Conservation (phyloP, 2,329 filamentous ascomycete genomes). For the Trichoderma oligosporum region DNA sequence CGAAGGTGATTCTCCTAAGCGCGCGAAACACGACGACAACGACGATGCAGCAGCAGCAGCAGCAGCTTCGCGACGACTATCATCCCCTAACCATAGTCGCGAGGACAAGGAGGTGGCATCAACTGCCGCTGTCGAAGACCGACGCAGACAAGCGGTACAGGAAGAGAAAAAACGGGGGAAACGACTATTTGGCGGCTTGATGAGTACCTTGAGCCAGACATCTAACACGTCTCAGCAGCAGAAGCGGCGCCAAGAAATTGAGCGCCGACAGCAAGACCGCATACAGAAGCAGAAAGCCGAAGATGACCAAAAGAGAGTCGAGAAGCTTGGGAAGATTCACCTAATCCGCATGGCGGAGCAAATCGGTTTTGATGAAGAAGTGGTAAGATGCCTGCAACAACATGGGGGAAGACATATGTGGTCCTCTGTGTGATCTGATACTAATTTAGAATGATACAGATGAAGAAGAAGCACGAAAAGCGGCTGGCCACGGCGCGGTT, state of each 20-base stretch:
- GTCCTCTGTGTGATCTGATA: conserved; percentile 18
- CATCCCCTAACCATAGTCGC: not conserved
- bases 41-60: conserved; percentile 6
- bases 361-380: conserved; percentile 68
- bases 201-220: conserved; percentile 74
- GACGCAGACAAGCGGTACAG: conserved; percentile 34
- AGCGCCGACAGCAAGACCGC: conserved; percentile 75
- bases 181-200: conserved; percentile 77
- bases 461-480: conserved; percentile 70
- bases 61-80: not conserved
- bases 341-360: conserved; percentile 64
- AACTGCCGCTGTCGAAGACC: conserved; percentile 17
- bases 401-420: not conserved
- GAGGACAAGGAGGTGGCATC: not conserved
- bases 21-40: conserved; percentile 26
- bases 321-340: conserved; percentile 60
- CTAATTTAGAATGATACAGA: conserved; percentile 48
- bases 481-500: conserved; percentile 68
- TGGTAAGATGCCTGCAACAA: conserved; percentile 52
- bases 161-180: conserved; percentile 84
- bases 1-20: conserved; percentile 26
- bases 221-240: conserved; percentile 59
- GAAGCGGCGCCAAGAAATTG: conserved; percentile 73
- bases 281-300: conserved; percentile 68
- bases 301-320: conserved; percentile 62